These are phyloP conservation scores for Albatrellus ellisii DNA, from an alignment of 768 basidiomycete genomes.

Conservation along the genomic window DNA sequence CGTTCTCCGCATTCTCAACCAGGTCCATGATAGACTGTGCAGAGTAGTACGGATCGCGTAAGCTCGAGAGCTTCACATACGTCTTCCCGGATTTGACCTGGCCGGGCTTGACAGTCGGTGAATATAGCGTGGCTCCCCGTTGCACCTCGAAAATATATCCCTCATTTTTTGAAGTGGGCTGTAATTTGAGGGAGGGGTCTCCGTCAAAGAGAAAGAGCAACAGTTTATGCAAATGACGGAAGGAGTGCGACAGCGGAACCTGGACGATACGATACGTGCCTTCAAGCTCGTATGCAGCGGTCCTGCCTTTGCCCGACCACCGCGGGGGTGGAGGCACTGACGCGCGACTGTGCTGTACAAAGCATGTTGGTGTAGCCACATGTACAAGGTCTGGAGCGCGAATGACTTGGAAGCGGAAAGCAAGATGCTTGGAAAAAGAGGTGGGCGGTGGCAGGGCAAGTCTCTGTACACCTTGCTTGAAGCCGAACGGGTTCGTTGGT, in stretches of 20 bases:
- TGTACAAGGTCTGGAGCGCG: conserved; percentile 14
- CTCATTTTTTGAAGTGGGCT: conserved; percentile 15
- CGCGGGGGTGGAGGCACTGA: neutral
- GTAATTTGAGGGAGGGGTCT: conserved; percentile 9
- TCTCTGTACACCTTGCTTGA: conserved; percentile 27
- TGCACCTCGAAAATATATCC: conserved; percentile 54
- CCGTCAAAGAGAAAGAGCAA: conserved; percentile 44
- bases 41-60: conserved; percentile 18
- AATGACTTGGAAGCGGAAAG: conserved; percentile 49
- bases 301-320: neutral
- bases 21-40: conserved; percentile 18
- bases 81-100: conserved; percentile 30
- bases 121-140: conserved; percentile 29
- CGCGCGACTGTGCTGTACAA: neutral
- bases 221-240: conserved; percentile 49
- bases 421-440: conserved; percentile 45
- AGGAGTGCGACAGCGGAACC: conserved; percentile 58
- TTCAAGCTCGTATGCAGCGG: conserved; percentile 20
- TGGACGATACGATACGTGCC: conserved; percentile 54
- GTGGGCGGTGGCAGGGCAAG: conserved; percentile 28
- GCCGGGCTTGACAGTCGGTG: conserved; percentile 27
- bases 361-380: neutral
- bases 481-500: conserved; percentile 58
- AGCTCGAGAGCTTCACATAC: conserved; percentile 19
- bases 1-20: conserved; percentile 7